A percentile compares a stretch with the other conserved stretches of the same genome.
phyloP scores from a whole-genome alignment of 1,284 basidiomycete genomes.

The Ganoderma boninense region DNA sequence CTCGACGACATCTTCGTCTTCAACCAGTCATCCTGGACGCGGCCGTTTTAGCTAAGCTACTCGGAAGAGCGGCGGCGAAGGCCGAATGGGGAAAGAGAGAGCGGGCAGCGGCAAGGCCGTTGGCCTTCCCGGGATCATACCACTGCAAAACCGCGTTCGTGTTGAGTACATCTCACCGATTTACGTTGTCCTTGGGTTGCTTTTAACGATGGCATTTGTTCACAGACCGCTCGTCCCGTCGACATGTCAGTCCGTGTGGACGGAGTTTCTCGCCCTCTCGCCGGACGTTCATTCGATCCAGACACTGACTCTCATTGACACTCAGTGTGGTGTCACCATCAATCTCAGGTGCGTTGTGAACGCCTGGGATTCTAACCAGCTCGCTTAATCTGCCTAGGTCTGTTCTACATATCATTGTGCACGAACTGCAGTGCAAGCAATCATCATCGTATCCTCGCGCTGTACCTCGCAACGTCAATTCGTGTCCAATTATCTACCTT shows the following conservation, averaged over 20 bases:
- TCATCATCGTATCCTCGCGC: neutral
- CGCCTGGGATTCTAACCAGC: neutral
- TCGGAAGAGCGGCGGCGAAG: slow-evolving; percentile 62
- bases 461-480: too few species aligned
- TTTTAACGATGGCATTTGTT: neutral
- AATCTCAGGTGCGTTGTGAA: slow-evolving; percentile 67
- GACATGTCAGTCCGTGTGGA: slow-evolving; percentile 86
- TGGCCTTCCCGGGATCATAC: slow-evolving; percentile 69
- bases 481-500: neutral
- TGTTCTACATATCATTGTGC: slow-evolving; percentile 73
- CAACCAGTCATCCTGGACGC: slow-evolving; percentile 81
- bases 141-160: slow-evolving; percentile 83
- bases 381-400: slow-evolving; percentile 49
- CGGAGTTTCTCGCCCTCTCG: slow-evolving; percentile 83
- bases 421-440: slow-evolving; percentile 47
- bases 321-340: slow-evolving; percentile 75
- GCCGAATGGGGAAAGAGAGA: slow-evolving; percentile 49
- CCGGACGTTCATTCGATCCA: slow-evolving; percentile 85
- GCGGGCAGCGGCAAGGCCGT: slow-evolving; percentile 33
- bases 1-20: slow-evolving; percentile 90
- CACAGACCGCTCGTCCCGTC: slow-evolving; percentile 81
- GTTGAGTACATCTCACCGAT: slow-evolving; percentile 69
- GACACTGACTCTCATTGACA: slow-evolving; percentile 74
- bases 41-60: slow-evolving; percentile 80
- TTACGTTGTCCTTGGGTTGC: neutral